Base-by-base conservation (phyloP, 768 basidiomycete species). In the Fistulinella prunicolor region DNA sequence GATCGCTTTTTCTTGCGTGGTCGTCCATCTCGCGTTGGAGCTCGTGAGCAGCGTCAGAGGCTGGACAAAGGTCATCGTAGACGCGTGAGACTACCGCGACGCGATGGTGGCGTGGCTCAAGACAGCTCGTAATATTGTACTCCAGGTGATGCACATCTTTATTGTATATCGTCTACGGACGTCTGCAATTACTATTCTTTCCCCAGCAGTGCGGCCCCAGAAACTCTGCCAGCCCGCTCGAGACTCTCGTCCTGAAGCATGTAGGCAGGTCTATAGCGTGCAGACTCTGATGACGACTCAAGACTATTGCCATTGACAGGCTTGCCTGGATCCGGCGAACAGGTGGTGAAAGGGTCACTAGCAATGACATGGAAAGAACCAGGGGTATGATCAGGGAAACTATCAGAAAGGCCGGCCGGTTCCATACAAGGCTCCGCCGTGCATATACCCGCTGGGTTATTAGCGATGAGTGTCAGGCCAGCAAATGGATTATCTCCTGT, bases 211-310 rank as follows among this genome's bases (percentile, higher is more conserved):
- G 49, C 44, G 3, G 54, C 24, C 19, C 55, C 60, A 51, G 68
- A 56, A 22, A 78, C 80, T 28, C 86, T 72, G 9, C 86, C 86
- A 10, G 77, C 83, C 35, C 91, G 76, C 65, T 94, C 91, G 40
- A 90, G 71, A 41, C 71, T 72, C 20, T 79, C 88, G 59, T 94
- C 89, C 28, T 71, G 59, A 1, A 95, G 75, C 70, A 90, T 85
- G 68, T 90, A 88, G 1, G 93, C 92, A 1, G 92, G 92, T 23
- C 74, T 73, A 62, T 87, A 94, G 21, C 70, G 72, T 34, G 67
- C 53, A 38, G 55, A 46, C 34, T 41, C 46, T 4, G 19, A 37
- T 30, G 39, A 39, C 12, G 20, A n/a, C 20, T 47, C 30, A 14
- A 36, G 24, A 6, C 29, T 42, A 9, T 43, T 50, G 21, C 49